Evolutionary conservation across 352 stramenopile species (phyloP).

Genomic region (Thraustochytrium sp.): DNA sequence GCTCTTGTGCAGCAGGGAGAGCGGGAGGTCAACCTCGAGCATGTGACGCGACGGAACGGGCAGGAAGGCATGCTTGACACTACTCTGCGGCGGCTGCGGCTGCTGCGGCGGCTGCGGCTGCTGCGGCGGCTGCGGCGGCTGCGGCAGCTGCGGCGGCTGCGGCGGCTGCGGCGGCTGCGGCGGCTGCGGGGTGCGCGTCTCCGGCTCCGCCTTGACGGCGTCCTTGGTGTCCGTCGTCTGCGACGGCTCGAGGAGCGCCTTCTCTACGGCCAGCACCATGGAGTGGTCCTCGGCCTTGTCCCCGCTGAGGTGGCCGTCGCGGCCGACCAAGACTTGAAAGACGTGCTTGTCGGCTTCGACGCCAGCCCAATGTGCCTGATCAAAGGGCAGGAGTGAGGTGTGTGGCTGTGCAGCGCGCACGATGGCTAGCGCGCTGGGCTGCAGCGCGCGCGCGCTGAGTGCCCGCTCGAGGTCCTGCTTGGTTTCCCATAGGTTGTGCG

Average conservation of each 20-base stretch:
- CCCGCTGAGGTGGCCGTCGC: neutral
- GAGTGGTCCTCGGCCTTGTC: slow-evolving; percentile 17
- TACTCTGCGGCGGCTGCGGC: neutral
- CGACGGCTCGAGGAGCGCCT: neutral
- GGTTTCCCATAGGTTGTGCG: neutral
- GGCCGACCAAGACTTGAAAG: neutral
- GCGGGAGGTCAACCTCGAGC: neutral
- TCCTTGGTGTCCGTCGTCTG: neutral
- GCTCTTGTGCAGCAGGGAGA: slow-evolving; percentile 3
- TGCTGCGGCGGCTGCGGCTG: neutral
- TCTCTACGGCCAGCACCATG: neutral
- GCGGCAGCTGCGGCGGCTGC: neutral
- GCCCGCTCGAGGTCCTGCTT: neutral
- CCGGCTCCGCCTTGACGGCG: neutral
- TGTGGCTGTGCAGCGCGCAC: neutral
- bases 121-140: neutral
- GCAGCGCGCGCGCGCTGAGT: neutral
- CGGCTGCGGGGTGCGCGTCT: neutral
- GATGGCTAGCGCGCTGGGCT: neutral
- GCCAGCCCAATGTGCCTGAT: neutral
- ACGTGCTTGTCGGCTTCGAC: neutral
- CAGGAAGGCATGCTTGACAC: too few relatives aligned
- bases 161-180: neutral
- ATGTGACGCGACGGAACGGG: neutral
- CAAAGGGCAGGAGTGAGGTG: neutral